Evolutionary conservation across 129 eudicot genomes (phyloP).

Genomic region (Pseudognaphalium luteoalbum): DNA sequence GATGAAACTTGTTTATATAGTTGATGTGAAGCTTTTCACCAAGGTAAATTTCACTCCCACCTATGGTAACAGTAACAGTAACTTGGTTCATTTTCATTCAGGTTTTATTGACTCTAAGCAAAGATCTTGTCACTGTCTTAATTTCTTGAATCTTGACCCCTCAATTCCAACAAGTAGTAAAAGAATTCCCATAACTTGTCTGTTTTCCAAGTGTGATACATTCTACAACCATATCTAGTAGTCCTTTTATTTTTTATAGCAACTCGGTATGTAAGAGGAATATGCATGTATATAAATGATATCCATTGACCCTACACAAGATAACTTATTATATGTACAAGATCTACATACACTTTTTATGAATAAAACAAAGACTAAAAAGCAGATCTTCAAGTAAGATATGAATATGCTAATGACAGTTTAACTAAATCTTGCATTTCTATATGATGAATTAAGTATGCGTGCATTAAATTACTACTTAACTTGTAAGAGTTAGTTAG

Average conservation of each 20-base stretch:
- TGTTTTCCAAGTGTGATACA: constrained; percentile 15
- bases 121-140: constrained; percentile 25
- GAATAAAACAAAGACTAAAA: not conserved
- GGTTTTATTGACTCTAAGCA: constrained; percentile 20
- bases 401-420: not conserved
- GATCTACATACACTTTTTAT: constrained; percentile 17
- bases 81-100: constrained; percentile 22
- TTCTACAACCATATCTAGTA: constrained; percentile 29
- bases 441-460: not conserved
- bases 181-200: constrained; percentile 37
- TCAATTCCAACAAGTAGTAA: constrained; percentile 20
- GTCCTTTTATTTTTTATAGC: constrained; percentile 15
- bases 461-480: not conserved
- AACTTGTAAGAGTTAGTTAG: not conserved
- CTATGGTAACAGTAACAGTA: constrained; percentile 18
- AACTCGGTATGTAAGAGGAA: constrained; percentile 38
- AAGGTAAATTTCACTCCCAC: constrained; percentile 15
- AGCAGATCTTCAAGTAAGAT: not conserved
- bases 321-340: constrained; percentile 34
- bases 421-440: constrained; percentile 11
- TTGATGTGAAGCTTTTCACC: constrained; percentile 43
- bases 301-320: constrained; percentile 37
- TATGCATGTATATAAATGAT: constrained; percentile 28
- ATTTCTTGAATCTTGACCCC: constrained; percentile 10
- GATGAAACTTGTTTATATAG: constrained; percentile 21